Evolutionary conservation across 139 green algal genomes (phyloP), one percentile per base, ranked within the genome.

Genomic region (Micractinium conductrix): DNA sequence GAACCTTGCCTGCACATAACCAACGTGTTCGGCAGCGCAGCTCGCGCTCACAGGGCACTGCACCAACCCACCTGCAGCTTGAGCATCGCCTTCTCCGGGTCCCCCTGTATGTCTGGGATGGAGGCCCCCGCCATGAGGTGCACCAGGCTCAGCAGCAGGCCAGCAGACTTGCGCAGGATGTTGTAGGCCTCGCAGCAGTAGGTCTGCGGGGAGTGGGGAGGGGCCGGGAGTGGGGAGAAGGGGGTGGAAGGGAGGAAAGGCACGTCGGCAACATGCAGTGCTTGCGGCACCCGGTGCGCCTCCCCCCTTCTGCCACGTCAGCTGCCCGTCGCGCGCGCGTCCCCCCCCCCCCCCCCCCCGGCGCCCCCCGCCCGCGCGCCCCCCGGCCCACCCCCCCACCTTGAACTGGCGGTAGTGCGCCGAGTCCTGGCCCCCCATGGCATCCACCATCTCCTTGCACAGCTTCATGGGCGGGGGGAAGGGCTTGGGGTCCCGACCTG

Each of bases 391-490:
- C 55, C 60, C 60, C 37, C 53, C 14, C 76, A 82, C 45, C 63
- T 79, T 62, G 90, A 98, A 96, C 67, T 87, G 80, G 42, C 76
- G 86, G 83, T 98, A 99, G 89, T 95, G 91, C 26, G 85, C 78
- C 75, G 84, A 94, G 74, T 94, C 93, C 26, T 78, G 63, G 22
- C 96, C 97, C 12, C 97, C 97, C 96, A 99, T 98, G 28, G 93
- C 96, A 62, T 99, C 97, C 40, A 99, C 92, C 92, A 98, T 97
- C 85, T 96, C 92, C 76, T 91, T 94, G 91, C 90, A 95, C 65
- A 98, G 90, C 90, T 98, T 98, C 91, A 99, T 96, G 38, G 96
- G 96, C n/a, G 96, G 95, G 4, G 97, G 95, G 90, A 97, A 99
- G 58, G 95, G 95, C 87, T 99, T 99, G 69, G 97, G 97, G 84